phyloP scores from a whole-genome alignment of 2,329 filamentous ascomycete genomes.

The Torrubiellomyces zombiae region DNA sequence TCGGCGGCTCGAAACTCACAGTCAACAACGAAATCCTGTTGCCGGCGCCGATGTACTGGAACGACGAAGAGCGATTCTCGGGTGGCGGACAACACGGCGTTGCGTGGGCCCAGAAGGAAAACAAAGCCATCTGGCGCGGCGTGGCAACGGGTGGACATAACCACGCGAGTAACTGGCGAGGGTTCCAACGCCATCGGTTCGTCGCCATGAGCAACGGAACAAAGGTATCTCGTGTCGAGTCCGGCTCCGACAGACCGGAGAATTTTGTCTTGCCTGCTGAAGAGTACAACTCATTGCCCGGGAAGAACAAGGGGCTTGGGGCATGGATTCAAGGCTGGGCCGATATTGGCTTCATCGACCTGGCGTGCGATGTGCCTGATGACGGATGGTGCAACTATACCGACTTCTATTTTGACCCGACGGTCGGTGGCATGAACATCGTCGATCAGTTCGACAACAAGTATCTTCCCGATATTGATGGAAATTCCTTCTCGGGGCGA shows the following conservation, averaged over 20 bases:
- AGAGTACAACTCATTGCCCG: constrained; percentile 30
- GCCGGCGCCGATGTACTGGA: constrained; percentile 54
- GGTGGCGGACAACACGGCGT: constrained; percentile 36
- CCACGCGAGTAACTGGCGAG: constrained; percentile 44
- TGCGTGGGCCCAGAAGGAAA: constrained; percentile 38
- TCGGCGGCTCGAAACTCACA: constrained; percentile 50
- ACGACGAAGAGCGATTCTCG: constrained; percentile 43
- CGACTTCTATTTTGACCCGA: constrained; percentile 25
- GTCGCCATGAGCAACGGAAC: constrained; percentile 57
- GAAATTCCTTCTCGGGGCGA: constrained; percentile 52
- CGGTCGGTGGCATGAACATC: constrained; percentile 23
- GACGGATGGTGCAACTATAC: constrained; percentile 30
- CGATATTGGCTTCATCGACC: constrained; percentile 35
- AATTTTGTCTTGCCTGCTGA: constrained; percentile 37
- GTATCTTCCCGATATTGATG: constrained; percentile 62
- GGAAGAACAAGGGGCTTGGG: constrained; percentile 25
- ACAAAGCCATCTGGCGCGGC: constrained; percentile 45
- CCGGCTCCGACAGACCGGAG: constrained; percentile 20
- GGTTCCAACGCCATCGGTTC: constrained; percentile 62
- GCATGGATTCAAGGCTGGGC: constrained; percentile 32
- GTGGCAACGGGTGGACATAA: constrained; percentile 50
- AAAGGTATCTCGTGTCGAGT: constrained; percentile 32
- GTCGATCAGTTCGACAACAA: constrained; percentile 43
- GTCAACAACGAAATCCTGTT: constrained; percentile 57
- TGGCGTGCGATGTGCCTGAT: constrained; percentile 28